These are phyloP conservation scores for Moniliophthora roreri DNA, from an alignment of 1,284 basidiomycete genomes.

Conservation along the genomic window DNA sequence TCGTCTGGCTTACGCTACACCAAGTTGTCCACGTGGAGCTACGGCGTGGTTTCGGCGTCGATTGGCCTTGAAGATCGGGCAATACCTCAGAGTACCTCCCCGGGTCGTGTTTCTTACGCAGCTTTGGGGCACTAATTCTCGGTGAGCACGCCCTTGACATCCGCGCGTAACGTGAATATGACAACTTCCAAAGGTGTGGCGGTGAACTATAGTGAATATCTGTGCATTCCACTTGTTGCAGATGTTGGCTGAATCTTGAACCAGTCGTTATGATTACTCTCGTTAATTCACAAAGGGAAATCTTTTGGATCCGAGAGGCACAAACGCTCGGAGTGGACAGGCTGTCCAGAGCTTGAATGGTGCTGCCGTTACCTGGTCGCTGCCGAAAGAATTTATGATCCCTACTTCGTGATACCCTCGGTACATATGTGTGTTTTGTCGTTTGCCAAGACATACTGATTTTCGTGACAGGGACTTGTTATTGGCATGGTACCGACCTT, in stretches of 20 bases:
- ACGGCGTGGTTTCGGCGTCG: conserved; percentile 54
- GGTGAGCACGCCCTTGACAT: conserved; percentile 38
- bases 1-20: too few relatives aligned
- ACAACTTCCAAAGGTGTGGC: neutral
- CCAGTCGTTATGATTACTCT: conserved; percentile 47
- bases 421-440: conserved; percentile 35
- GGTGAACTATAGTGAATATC: conserved; percentile 2
- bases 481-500: neutral
- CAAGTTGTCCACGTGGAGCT: conserved; percentile 70
- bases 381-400: conserved; percentile 47
- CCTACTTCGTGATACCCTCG: conserved; percentile 48
- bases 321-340: conserved; percentile 54
- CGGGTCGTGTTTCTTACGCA: conserved; percentile 69
- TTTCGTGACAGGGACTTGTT: neutral
- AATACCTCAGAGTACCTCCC: conserved; percentile 78
- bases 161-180: neutral
- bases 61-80: conserved; percentile 67
- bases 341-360: conserved; percentile 53
- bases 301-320: conserved; percentile 50
- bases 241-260: too few relatives aligned
- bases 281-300: conserved; percentile 45
- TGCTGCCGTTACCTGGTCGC: conserved; percentile 59
- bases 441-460: too few relatives aligned
- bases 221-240: too few relatives aligned
- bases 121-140: conserved; percentile 62